Evolutionary conservation across 2,329 filamentous ascomycete species (phyloP).

Genomic region (Fusarium pseudoanthophilum): DNA sequence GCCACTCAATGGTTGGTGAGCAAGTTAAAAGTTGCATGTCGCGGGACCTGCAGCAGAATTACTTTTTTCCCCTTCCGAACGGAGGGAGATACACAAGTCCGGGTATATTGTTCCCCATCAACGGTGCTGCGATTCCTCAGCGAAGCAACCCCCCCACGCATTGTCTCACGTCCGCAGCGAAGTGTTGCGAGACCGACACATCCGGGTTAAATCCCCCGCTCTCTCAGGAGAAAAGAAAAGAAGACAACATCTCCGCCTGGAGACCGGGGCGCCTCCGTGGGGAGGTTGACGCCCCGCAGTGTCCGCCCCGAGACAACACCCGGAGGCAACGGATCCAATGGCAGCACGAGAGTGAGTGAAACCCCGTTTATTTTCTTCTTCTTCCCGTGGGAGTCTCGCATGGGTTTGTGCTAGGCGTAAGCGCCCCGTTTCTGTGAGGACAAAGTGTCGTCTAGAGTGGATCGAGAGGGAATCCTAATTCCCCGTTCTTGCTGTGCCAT

Average conservation of each 20-base stretch:
- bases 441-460: constrained; percentile 24
- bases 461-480: constrained; percentile 3
- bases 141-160: constrained; percentile 14
- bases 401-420: constrained; percentile 14
- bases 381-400: constrained; percentile 26
- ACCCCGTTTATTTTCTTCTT: constrained; percentile 11
- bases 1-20: not conserved
- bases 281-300: constrained; percentile 21
- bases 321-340: constrained; percentile 33
- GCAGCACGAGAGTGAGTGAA: constrained; percentile 1
- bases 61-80: constrained; percentile 7
- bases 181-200: constrained; percentile 27
- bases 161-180: constrained; percentile 31
- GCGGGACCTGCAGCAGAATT: constrained; percentile 37
- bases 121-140: constrained; percentile 14
- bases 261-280: constrained; percentile 33
- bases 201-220: constrained; percentile 25
- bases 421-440: constrained; percentile 28
- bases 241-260: constrained; percentile 10
- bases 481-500: constrained; percentile 24
- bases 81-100: constrained; percentile 10
- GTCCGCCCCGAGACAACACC: constrained; percentile 36
- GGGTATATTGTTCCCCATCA: constrained; percentile 6
- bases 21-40: constrained; percentile 19
- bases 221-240: constrained; percentile 14